Evolutionary conservation across 2,329 filamentous ascomycete species (phyloP).

Genomic region (Phoma sp.): DNA sequence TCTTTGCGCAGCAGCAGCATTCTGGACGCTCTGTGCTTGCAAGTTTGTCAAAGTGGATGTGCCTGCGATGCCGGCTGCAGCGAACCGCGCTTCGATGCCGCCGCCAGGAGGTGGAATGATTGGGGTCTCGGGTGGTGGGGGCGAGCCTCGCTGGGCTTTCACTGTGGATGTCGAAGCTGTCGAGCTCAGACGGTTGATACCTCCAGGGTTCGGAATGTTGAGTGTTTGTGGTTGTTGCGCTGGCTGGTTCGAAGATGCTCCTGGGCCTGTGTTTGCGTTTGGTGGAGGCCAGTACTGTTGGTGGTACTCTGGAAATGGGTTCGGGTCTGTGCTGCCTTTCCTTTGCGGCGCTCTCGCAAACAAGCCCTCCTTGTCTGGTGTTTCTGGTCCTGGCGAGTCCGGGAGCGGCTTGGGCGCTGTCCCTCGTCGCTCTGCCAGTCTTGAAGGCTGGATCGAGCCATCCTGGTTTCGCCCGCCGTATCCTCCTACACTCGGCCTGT

Average conservation of each 20-base stretch:
- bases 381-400: conserved; percentile 78
- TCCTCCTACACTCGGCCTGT: conserved; percentile 55
- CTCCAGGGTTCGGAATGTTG: conserved; percentile 59
- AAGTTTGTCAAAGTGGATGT: conserved; percentile 81
- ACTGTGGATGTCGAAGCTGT: conserved; percentile 94
- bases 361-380: conserved; percentile 77
- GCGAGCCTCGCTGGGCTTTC: conserved; percentile 87
- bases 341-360: conserved; percentile 69
- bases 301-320: conserved; percentile 60
- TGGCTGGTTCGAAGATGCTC: conserved; percentile 29
- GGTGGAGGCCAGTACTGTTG: conserved; percentile 68
- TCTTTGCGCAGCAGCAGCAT: conserved; percentile 80
- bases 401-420: conserved; percentile 82
- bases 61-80: conserved; percentile 87
- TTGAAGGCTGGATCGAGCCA: conserved; percentile 57
- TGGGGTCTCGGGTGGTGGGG: conserved; percentile 92
- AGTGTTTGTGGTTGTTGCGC: conserved; percentile 46
- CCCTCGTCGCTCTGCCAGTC: conserved; percentile 80
- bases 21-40: conserved; percentile 76
- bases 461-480: conserved; percentile 49
- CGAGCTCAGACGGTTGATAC: conserved; percentile 71
- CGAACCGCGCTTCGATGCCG: conserved; percentile 90
- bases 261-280: conserved; percentile 15
- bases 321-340: conserved; percentile 35
- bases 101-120: conserved; percentile 76